Evolutionary conservation across 306 rosid genomes (phyloP), one percentile per base, ranked within the genome.

Genomic region (Canavalia ensiformis): DNA sequence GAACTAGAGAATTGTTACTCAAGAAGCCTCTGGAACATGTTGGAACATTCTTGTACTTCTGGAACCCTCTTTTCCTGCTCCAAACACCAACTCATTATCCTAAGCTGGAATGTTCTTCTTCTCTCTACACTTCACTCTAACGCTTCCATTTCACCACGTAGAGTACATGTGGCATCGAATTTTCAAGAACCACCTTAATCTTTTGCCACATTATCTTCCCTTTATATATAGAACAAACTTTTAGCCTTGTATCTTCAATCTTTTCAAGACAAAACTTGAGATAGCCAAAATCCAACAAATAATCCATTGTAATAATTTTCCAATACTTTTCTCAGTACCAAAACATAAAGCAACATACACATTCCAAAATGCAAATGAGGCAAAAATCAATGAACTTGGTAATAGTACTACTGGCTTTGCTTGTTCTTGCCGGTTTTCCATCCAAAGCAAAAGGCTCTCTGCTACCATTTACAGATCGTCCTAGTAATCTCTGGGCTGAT

Each of bases 391-490:
- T 75, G 6, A 67, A 10, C 58, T 34, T 68, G 52, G 37, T 47
- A 0, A 4, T 84, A 1, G 5, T 74, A n/a, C 18, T 74, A 28
- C 66, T 18, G 25, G 25, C 12, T 88, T 2, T 1, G 83, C 50
- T 58, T 86, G 11, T 45, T 88, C 25, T 82, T 10, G 18, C 30
- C 3, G 77, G 5, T 59, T 30, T 75, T 45, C 74, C 80, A 10
- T 84, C 87, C 11, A 71, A 70, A 11, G 47, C 84, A 78, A 81
- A 89, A 13, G 91, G 84, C 5, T 87, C 93, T 49, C 78, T 89
- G 28, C 85, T 90, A 2, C 90, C 97, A 52, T 74, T 87, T 69
- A 3, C 72, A 13, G 94, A 90, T 34, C 84, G 90, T 31, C 83
- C 90, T 1, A 88, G 78, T 7, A 90, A 87, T 81, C 60, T 87